Percentiles rank a stretch among this genome's conserved stretches.
phyloP scores from a whole-genome alignment of 2,329 filamentous ascomycete species.

The Akanthomyces dipterigenus region DNA sequence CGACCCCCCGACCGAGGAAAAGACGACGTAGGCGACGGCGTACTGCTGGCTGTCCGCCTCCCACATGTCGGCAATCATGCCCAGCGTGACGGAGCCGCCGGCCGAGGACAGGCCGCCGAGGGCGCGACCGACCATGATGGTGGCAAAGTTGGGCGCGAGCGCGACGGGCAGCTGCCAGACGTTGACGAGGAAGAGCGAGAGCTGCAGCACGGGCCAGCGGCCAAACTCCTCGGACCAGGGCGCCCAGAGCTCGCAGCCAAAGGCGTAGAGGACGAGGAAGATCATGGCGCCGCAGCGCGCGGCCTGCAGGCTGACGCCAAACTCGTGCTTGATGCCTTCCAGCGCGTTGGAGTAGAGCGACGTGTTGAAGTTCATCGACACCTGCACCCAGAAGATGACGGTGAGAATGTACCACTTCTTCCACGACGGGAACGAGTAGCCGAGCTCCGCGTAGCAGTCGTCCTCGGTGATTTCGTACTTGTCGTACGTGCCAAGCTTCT shows the following conservation, averaged over 20 bases:
- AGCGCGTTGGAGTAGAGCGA: conserved; percentile 67
- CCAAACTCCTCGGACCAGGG: conserved; percentile 83
- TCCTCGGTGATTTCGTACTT: conserved; percentile 43
- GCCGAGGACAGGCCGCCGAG: conserved; percentile 65
- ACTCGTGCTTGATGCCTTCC: conserved; percentile 58
- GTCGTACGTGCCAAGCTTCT: conserved; percentile 32
- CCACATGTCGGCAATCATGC: conserved; percentile 71
- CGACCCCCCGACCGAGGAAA: conserved; percentile 72
- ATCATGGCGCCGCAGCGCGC: conserved; percentile 69
- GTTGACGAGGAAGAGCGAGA: conserved; percentile 68
- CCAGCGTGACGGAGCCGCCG: conserved; percentile 65
- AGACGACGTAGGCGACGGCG: conserved; percentile 69
- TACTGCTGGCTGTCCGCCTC: conserved; percentile 66
- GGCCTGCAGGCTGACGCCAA: conserved; percentile 58
- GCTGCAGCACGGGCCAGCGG: conserved; percentile 67
- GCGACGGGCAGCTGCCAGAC: conserved; percentile 68
- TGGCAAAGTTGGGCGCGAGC: conserved; percentile 64
- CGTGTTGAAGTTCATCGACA: conserved; percentile 75
- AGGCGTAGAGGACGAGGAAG: conserved; percentile 74
- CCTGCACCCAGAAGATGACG: conserved; percentile 68
- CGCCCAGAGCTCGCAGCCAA: conserved; percentile 83
- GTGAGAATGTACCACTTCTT: conserved; percentile 69
- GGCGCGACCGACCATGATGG: conserved; percentile 62
- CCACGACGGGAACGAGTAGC: conserved; percentile 50
- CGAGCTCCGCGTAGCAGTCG: conserved; percentile 61